A percentile compares a stretch with the other conserved stretches of the same genome.
Conservation (phyloP, 2,329 filamentous ascomycete species). For the Fusarium begoniae region DNA sequence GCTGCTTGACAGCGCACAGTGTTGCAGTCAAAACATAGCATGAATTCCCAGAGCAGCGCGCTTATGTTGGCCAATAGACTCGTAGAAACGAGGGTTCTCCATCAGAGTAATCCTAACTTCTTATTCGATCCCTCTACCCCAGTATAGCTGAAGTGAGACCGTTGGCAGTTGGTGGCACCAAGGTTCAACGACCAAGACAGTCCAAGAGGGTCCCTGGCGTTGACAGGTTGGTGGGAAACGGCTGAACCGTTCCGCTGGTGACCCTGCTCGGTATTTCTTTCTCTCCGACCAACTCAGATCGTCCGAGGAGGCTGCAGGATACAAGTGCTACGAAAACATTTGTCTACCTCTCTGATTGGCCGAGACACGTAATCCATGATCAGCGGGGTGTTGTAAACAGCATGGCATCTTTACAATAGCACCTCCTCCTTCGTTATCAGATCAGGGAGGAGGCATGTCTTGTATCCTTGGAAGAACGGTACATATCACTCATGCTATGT, state of each 20-base stretch:
- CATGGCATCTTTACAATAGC: background rate
- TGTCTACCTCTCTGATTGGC: background rate
- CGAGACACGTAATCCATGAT: conserved; percentile 24
- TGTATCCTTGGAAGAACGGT: background rate
- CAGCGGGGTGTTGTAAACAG: background rate
- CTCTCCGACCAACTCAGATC: background rate
- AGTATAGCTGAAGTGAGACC: conserved; percentile 37
- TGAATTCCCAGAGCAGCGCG: background rate
- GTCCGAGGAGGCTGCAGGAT: conserved; percentile 1
- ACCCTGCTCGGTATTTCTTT: conserved; percentile 21
- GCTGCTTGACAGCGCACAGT: background rate
- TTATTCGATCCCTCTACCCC: conserved; percentile 11
- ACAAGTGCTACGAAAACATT: background rate
- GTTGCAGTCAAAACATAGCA: background rate
- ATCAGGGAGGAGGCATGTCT: background rate
- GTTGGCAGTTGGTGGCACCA: conserved; percentile 23
- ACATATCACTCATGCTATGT: conserved; percentile 25
- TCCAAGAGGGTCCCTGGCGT: conserved; percentile 9
- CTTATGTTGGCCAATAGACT: conserved; percentile 2
- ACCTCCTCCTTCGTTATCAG: background rate
- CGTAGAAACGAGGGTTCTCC: background rate
- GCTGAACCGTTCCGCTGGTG: conserved; percentile 29
- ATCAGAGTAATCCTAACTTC: background rate
- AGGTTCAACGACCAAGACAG: conserved; percentile 4
- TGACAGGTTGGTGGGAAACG: conserved; percentile 15